Conservation (phyloP, 2,329 filamentous ascomycete species). For the Pseudogymnoascus sp. region DNA sequence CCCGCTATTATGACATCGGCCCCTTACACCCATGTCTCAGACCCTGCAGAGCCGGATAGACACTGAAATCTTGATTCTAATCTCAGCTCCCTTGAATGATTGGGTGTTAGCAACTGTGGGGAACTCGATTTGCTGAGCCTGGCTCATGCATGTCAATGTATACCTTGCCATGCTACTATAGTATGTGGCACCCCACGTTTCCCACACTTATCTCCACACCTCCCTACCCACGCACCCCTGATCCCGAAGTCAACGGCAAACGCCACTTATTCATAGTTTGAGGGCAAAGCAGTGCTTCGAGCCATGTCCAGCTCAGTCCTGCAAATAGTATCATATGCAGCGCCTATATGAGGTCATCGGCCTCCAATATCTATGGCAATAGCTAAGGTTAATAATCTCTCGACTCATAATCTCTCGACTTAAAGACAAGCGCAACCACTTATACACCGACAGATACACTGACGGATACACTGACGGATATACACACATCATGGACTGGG, state of each 20-base stretch:
- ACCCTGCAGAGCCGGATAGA: neutral
- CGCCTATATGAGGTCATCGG: neutral
- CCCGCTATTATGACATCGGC: neutral
- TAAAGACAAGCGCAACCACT: neutral
- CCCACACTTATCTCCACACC: neutral
- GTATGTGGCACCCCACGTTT: neutral
- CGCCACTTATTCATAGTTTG: neutral
- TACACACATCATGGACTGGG: conserved; percentile 8
- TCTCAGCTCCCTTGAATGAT: neutral
- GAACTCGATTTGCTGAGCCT: neutral
- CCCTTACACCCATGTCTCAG: neutral
- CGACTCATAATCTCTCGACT: neutral
- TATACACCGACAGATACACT: neutral
- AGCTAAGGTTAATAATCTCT: neutral
- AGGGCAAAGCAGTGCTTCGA: neutral
- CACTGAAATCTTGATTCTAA: neutral
- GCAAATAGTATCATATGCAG: neutral
- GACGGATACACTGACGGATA: neutral
- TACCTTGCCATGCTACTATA: neutral
- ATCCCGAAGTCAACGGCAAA: neutral
- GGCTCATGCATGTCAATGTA: neutral
- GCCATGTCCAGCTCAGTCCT: neutral
- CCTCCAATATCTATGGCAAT: neutral
- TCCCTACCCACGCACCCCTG: neutral
- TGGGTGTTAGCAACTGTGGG: neutral